Percentiles rank a stretch among this genome's conserved stretches.
These are phyloP conservation scores for Stephanodiscus minutulus DNA, from an alignment of 108 stramenopile species.

Conservation along the genomic window DNA sequence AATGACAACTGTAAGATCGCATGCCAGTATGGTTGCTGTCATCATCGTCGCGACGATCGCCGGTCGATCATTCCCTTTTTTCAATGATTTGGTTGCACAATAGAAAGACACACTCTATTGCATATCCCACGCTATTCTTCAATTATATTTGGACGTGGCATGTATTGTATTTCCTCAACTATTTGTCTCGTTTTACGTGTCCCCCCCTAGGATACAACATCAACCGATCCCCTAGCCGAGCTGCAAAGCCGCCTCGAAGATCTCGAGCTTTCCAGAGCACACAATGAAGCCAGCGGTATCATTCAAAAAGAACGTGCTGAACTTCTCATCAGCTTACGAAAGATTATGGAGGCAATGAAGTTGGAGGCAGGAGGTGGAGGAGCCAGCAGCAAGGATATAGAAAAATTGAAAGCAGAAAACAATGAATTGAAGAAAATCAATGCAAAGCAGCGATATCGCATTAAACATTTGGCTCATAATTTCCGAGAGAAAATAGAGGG, in stretches of 20 bases:
- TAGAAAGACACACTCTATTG: neutral
- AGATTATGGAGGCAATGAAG: slow-evolving; percentile 38
- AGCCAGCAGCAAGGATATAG: slow-evolving; percentile 38
- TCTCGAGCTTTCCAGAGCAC: slow-evolving; percentile 46
- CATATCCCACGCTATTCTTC: neutral
- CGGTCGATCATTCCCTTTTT: neutral
- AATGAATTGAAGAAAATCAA: slow-evolving; percentile 47
- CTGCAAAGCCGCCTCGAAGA: slow-evolving; percentile 40
- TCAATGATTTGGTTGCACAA: neutral
- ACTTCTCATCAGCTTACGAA: slow-evolving; percentile 39
- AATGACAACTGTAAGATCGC: neutral
- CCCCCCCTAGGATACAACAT: slow-evolving; percentile 12
- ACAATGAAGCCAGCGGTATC: slow-evolving; percentile 27
- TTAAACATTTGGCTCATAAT: slow-evolving; percentile 49
- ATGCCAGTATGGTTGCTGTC: too few relatives aligned
- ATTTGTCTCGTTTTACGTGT: neutral
- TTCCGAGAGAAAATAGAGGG: slow-evolving; percentile 29
- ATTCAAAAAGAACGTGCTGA: slow-evolving; percentile 46
- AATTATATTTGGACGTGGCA: too few relatives aligned
- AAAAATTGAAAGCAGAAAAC: slow-evolving; percentile 44
- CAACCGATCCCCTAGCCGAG: slow-evolving; percentile 24
- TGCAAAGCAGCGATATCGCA: slow-evolving; percentile 49
- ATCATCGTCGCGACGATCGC: neutral
- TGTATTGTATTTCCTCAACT: neutral
- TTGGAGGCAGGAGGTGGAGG: slow-evolving; percentile 35